Percentiles rank a stretch among this genome's conserved stretches.
Conservation (phyloP, 192 early-diverging fungal species). For the Podila epigama region DNA sequence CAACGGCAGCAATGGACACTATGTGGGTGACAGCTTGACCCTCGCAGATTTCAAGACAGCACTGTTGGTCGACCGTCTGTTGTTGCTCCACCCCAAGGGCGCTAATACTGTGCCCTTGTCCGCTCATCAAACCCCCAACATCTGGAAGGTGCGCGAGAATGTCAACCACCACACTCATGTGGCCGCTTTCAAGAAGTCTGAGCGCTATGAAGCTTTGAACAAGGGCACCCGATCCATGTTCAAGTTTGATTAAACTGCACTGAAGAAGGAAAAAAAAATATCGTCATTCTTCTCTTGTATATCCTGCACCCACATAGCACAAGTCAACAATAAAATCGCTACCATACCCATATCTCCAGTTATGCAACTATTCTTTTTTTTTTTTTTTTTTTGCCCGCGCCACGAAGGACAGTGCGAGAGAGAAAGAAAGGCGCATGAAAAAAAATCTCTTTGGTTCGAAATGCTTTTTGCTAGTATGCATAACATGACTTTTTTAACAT, state of each 20-base stretch:
- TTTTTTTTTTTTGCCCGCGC: too few relatives aligned
- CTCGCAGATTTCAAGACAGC: slow-evolving; percentile 53
- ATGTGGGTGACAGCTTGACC: slow-evolving; percentile 52
- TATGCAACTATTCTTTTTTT: too few relatives aligned
- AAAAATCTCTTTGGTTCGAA: too few relatives aligned
- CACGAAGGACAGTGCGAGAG: too few relatives aligned
- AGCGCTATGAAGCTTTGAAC: slow-evolving; percentile 18
- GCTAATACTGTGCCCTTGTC: slow-evolving; percentile 13
- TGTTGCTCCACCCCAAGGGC: slow-evolving; percentile 17
- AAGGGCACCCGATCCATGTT: slow-evolving; percentile 1
- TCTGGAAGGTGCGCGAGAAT: slow-evolving; percentile 36
- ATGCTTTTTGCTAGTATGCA: too few relatives aligned
- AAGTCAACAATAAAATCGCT: too few relatives aligned
- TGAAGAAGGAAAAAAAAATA: background rate
- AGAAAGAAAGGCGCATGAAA: too few relatives aligned
- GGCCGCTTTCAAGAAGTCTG: slow-evolving; percentile 2
- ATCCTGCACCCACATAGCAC: too few relatives aligned
- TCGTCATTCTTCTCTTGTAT: too few relatives aligned
- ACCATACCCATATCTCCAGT: too few relatives aligned
- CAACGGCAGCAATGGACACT: slow-evolving; percentile 65
- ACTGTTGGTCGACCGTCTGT: slow-evolving; percentile 8
- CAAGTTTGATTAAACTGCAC: slow-evolving; percentile 5
- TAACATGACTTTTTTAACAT: too few relatives aligned
- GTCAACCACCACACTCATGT: slow-evolving; percentile 16
- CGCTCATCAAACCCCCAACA: slow-evolving; percentile 17